Percentiles rank a stretch among this genome's conserved stretches.
phyloP scores from a whole-genome alignment of 2,329 filamentous ascomycete species.

The Drechslerella dactyloides region DNA sequence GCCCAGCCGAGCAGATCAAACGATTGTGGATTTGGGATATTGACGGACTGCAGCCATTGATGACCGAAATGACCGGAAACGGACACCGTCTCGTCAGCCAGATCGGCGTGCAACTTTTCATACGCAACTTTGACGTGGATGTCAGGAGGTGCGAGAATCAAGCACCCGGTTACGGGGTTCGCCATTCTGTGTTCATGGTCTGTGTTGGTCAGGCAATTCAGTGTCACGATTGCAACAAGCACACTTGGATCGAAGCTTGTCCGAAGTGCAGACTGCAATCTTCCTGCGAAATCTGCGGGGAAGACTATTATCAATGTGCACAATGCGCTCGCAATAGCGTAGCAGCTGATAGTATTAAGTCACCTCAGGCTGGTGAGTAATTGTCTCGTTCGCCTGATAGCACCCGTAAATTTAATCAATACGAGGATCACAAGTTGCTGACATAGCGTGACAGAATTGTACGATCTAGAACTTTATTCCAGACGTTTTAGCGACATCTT shows the following conservation, averaged over 20 bases:
- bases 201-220: slow-evolving; percentile 29
- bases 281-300: slow-evolving; percentile 41
- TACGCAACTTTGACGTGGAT: slow-evolving; percentile 41
- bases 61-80: slow-evolving; percentile 30
- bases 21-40: slow-evolving; percentile 44
- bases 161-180: too few species aligned
- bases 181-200: slow-evolving; percentile 32
- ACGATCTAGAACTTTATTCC: background rate
- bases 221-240: slow-evolving; percentile 19
- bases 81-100: slow-evolving; percentile 35
- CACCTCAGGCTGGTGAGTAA: too few species aligned
- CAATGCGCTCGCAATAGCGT: slow-evolving; percentile 18
- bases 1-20: slow-evolving; percentile 31
- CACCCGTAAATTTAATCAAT: too few species aligned
- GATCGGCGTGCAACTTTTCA: slow-evolving; percentile 36
- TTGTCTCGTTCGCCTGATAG: too few species aligned
- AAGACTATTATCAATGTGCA: slow-evolving; percentile 11
- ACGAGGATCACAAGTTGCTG: too few species aligned
- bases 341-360: too few species aligned
- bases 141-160: slow-evolving; percentile 31
- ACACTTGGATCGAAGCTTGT: slow-evolving; percentile 20
- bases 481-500: background rate
- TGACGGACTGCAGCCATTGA: slow-evolving; percentile 29
- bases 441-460: too few species aligned
- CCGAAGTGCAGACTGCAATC: slow-evolving; percentile 40